These are phyloP conservation scores for Paracamarosporium sp. DNA, from an alignment of 2,329 filamentous ascomycete species.

Conservation along the genomic window DNA sequence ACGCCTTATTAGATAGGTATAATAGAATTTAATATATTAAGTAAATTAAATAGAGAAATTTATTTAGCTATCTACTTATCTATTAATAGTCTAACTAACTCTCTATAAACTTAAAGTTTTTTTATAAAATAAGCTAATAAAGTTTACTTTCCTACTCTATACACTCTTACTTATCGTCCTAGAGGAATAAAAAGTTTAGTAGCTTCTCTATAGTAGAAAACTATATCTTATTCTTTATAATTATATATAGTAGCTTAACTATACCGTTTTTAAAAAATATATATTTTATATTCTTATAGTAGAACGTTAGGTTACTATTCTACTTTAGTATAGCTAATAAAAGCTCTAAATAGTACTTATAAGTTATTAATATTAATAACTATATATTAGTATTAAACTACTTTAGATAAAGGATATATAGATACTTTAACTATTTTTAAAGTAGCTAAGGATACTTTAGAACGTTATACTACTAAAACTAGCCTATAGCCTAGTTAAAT, in stretches of 20 bases:
- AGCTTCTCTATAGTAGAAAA: background rate
- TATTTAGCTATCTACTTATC: slow-evolving; percentile 2
- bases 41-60: slow-evolving; percentile 6
- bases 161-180: background rate
- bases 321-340: background rate
- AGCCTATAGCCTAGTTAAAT: too few relatives aligned
- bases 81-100: slow-evolving; percentile 1
- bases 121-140: background rate
- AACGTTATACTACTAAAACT: too few relatives aligned
- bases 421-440: too few relatives aligned
- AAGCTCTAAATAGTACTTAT: too few relatives aligned
- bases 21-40: slow-evolving; percentile 8
- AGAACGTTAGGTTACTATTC: background rate
- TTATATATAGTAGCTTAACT: too few relatives aligned
- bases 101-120: slow-evolving; percentile 2
- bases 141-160: background rate
- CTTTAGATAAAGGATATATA: too few relatives aligned
- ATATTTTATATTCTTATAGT: background rate
- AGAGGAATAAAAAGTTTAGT: background rate
- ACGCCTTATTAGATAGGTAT: background rate
- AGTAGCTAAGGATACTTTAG: too few relatives aligned
- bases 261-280: background rate
- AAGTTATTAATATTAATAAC: too few relatives aligned
- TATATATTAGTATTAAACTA: too few relatives aligned
- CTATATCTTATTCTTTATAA: background rate